Evolutionary conservation across 2,329 filamentous ascomycete species (phyloP).

Genomic region (Hypoxylon rubiginosum): DNA sequence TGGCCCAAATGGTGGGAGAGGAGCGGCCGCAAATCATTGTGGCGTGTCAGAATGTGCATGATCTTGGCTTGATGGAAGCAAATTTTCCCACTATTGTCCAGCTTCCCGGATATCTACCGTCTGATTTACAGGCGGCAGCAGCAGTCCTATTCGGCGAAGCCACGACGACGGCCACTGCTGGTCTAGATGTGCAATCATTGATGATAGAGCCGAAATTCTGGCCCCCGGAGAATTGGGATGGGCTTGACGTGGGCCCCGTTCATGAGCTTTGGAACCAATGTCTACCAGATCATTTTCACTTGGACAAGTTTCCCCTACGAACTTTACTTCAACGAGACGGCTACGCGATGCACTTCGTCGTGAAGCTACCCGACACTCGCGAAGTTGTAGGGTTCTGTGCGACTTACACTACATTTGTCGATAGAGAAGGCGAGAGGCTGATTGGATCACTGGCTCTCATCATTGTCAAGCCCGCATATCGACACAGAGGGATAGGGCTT

Average conservation of each 20-base stretch:
- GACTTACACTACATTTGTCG: conserved; percentile 70
- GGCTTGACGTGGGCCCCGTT: conserved; percentile 53
- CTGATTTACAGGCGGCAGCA: conserved; percentile 64
- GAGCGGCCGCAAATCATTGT: conserved; percentile 66
- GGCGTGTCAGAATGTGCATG: conserved; percentile 62
- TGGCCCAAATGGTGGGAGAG: conserved; percentile 60
- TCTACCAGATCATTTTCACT: conserved; percentile 61
- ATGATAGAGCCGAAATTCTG: conserved; percentile 55
- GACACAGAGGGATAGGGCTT: conserved; percentile 65
- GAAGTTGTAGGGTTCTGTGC: conserved; percentile 70
- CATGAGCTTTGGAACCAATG: conserved; percentile 63
- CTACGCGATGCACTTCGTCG: conserved; percentile 69
- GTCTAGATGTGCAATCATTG: conserved; percentile 50
- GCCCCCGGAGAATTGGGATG: conserved; percentile 57
- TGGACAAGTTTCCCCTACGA: conserved; percentile 59
- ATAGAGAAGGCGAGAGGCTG: conserved; percentile 64
- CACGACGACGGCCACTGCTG: conserved; percentile 29
- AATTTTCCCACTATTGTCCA: conserved; percentile 67
- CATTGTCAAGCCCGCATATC: conserved; percentile 64
- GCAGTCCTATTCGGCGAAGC: conserved; percentile 64
- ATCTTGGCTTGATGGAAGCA: conserved; percentile 55
- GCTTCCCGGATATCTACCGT: conserved; percentile 61
- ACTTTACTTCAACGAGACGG: conserved; percentile 66
- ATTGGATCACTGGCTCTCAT: conserved; percentile 69
- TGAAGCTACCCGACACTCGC: conserved; percentile 60